These are phyloP conservation scores for Xerocomellus amylosporus DNA, from an alignment of 768 basidiomycete species.

Conservation along the genomic window DNA sequence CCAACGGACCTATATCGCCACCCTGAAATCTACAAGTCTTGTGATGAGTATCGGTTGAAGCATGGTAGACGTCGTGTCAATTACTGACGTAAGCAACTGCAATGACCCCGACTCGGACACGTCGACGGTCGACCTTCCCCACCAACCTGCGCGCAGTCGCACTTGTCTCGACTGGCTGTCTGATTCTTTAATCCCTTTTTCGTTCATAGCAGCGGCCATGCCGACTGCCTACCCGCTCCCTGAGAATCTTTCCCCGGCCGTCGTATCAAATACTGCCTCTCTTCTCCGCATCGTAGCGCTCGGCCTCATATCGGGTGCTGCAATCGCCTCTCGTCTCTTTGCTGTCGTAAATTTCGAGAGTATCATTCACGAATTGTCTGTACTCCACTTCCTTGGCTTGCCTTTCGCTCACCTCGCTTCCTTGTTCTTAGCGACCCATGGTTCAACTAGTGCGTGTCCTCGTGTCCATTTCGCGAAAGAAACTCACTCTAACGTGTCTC, in stretches of 20 bases:
- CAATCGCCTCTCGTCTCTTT: constrained; percentile 93
- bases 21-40: too few species aligned
- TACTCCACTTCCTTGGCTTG: constrained; percentile 9
- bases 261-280: constrained; percentile 84
- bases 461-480: background rate
- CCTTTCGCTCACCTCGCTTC: background rate
- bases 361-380: constrained; percentile 99
- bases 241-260: constrained; percentile 62
- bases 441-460: constrained; percentile 90
- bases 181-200: background rate
- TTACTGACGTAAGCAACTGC: constrained; percentile 7
- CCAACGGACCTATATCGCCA: too few species aligned
- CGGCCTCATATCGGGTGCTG: constrained; percentile 87
- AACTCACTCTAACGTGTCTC: constrained; percentile 6
- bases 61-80: background rate
- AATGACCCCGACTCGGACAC: constrained; percentile 14
- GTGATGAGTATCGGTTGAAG: too few species aligned
- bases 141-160: background rate
- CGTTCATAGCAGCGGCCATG: constrained; percentile 48
- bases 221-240: constrained; percentile 72
- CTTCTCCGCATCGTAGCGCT: constrained; percentile 90
- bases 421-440: constrained; percentile 77
- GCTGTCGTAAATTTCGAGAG: constrained; percentile 98
- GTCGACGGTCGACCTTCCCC: constrained; percentile 18
- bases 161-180: background rate